These are phyloP conservation scores for Trichoderma brevicompactum DNA, from an alignment of 2,329 filamentous ascomycete species.

Conservation along the genomic window DNA sequence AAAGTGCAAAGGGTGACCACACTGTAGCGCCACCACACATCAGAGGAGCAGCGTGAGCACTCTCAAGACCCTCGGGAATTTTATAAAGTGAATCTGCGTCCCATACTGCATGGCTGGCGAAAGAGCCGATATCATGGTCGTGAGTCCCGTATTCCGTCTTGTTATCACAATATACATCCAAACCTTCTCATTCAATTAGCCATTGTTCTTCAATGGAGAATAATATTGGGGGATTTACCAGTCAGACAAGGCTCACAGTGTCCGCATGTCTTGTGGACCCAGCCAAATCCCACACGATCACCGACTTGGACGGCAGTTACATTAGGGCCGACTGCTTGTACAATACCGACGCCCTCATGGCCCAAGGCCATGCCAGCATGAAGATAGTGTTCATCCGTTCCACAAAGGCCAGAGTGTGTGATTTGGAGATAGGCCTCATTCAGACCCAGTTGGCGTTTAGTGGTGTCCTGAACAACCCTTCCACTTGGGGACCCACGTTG, in stretches of 20 bases:
- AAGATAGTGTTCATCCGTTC: slow-evolving; percentile 31
- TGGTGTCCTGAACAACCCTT: background rate
- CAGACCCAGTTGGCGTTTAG: slow-evolving; percentile 4
- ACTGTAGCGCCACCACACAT: slow-evolving; percentile 79
- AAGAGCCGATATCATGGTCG: slow-evolving; percentile 51
- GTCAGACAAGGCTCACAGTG: slow-evolving; percentile 2
- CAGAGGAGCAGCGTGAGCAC: slow-evolving; percentile 70
- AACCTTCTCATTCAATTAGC: background rate
- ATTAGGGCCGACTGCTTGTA: slow-evolving; percentile 41
- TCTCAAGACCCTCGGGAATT: slow-evolving; percentile 70
- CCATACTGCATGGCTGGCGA: slow-evolving; percentile 50
- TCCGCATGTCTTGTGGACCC: slow-evolving; percentile 20
- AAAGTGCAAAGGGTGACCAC: slow-evolving; percentile 65
- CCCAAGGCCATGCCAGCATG: slow-evolving; percentile 37
- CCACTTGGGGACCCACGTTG: slow-evolving; percentile 18
- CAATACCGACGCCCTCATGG: slow-evolving; percentile 49
- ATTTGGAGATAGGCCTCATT: slow-evolving; percentile 28
- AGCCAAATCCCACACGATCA: slow-evolving; percentile 22
- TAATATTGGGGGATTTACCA: background rate
- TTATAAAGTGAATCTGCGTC: slow-evolving; percentile 38
- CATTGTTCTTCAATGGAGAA: accelerated
- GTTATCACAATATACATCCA: slow-evolving; percentile 44
- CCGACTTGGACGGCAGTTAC: slow-evolving; percentile 43
- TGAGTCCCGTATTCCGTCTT: slow-evolving; percentile 42
- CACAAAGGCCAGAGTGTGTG: slow-evolving; percentile 33